phyloP scores from a whole-genome alignment of 108 stramenopile genomes.

The Cylindrotheca closterium region DNA sequence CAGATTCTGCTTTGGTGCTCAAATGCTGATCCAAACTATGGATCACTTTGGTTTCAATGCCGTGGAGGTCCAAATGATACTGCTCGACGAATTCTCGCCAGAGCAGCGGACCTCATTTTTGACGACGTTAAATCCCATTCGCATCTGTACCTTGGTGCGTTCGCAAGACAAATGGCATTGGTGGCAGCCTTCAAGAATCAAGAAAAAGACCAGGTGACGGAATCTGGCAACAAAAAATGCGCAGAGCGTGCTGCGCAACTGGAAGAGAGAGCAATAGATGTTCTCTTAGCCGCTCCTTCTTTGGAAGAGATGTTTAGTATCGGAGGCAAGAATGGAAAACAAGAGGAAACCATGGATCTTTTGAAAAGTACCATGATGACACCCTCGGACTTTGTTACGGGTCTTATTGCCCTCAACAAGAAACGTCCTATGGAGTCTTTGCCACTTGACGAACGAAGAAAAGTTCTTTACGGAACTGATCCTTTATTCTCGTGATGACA shows the following conservation, averaged over 20 bases:
- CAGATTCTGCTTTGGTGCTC: conserved; percentile 80
- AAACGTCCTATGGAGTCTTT: conserved; percentile 38
- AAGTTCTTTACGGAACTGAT: conserved; percentile 80
- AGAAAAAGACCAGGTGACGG: conserved; percentile 5
- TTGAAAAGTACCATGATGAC: conserved; percentile 43
- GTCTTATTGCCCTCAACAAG: conserved; percentile 49
- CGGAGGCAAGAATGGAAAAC: conserved; percentile 14
- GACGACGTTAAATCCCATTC: conserved; percentile 53
- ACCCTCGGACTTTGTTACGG: conserved; percentile 59
- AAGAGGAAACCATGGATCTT: conserved; percentile 21
- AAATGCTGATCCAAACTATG: conserved; percentile 98
- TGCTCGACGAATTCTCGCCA: conserved; percentile 61
- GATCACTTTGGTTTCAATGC: conserved; percentile 92
- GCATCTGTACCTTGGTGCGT: conserved; percentile 64
- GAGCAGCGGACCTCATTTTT: conserved; percentile 52
- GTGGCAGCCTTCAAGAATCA: conserved; percentile 37
- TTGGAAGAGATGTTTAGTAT: conserved; percentile 39
- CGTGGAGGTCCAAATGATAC: conserved; percentile 81
- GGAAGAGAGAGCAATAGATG: conserved; percentile 44
- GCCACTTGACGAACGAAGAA: conserved; percentile 56
- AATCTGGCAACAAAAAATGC: not conserved
- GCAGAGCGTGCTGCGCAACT: conserved; percentile 31
- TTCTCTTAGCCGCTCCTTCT: conserved; percentile 44
- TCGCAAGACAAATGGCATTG: conserved; percentile 58
- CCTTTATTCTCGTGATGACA: conserved; percentile 63